Percentiles rank a stretch among this genome's conserved stretches.
These are phyloP conservation scores for Gossypium davidsonii DNA, from an alignment of 441 rosid genomes.

Conservation along the genomic window DNA sequence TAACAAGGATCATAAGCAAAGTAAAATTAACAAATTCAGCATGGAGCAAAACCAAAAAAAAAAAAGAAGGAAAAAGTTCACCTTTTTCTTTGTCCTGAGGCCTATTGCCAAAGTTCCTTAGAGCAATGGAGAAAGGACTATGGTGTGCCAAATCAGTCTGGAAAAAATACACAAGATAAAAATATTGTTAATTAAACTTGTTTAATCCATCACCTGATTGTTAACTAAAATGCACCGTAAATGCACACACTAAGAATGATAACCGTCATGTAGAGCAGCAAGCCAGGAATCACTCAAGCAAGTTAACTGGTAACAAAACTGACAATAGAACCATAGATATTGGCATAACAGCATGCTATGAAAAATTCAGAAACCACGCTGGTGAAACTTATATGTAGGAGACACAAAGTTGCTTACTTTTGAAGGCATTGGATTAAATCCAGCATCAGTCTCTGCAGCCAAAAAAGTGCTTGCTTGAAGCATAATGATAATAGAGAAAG, in stretches of 20 bases:
- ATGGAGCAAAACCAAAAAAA: not conserved
- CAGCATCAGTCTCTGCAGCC: slow-evolving; percentile 73
- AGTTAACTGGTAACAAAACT: not conserved
- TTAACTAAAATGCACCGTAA: not conserved
- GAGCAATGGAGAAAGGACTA: slow-evolving; percentile 37
- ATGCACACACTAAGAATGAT: not conserved
- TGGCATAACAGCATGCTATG: not conserved
- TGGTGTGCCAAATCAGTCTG: slow-evolving; percentile 53
- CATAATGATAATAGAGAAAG: not conserved
- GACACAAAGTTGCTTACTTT: slow-evolving; percentile 34
- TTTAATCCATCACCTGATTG: not conserved
- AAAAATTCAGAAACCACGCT: not conserved
- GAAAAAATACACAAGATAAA: not conserved
- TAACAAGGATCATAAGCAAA: not conserved
- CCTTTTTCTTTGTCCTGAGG: slow-evolving; percentile 36
- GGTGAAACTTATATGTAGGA: not conserved
- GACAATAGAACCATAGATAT: not conserved
- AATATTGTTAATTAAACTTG: not conserved
- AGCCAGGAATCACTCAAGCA: not conserved
- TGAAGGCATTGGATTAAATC: slow-evolving; percentile 67
- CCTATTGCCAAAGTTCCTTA: slow-evolving; percentile 39
- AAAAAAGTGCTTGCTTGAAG: slow-evolving; percentile 3
- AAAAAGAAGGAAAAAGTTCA: not conserved
- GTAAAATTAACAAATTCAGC: not conserved
- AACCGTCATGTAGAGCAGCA: not conserved